Evolutionary conservation across 2,329 filamentous ascomycete genomes (phyloP).

Genomic region (Diaporthe helianthi): DNA sequence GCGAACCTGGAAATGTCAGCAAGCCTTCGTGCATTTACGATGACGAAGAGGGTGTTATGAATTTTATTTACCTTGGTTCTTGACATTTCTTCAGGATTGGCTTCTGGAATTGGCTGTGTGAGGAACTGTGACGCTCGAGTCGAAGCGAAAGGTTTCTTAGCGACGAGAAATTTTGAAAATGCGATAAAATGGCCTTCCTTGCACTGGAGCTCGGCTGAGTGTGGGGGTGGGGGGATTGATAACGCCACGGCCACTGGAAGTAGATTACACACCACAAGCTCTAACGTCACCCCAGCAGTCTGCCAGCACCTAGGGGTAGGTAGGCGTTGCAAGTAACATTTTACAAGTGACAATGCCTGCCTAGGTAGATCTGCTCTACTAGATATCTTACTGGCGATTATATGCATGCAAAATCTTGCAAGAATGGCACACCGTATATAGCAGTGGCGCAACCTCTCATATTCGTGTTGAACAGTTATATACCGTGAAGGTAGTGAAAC

Average conservation of each 20-base stretch:
- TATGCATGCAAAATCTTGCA: neutral
- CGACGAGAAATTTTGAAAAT: constrained; percentile 25
- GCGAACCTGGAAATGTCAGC: constrained; percentile 17
- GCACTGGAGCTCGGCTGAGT: neutral
- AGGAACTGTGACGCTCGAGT: constrained; percentile 4
- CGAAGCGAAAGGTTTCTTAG: neutral
- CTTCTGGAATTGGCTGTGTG: constrained; percentile 11
- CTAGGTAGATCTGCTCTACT: too few species aligned
- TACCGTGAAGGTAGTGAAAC: neutral
- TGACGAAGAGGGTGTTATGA: neutral
- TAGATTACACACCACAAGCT: neutral
- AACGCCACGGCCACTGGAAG: neutral
- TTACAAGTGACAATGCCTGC: neutral
- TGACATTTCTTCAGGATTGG: constrained; percentile 17
- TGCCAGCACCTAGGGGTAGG: too few species aligned
- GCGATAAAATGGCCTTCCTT: neutral
- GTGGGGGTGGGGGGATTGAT: constrained; percentile 20
- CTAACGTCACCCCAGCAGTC: too few species aligned
- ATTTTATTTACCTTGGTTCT: neutral
- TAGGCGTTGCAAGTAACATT: too few species aligned
- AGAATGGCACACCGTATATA: neutral
- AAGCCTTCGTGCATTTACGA: neutral
- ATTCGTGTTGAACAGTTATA: neutral
- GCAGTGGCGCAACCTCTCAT: neutral
- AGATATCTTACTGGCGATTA: neutral